Conservation (phyloP, 225 moss, liverwort and hornwort genomes). For the Sphagnum contortum region DNA sequence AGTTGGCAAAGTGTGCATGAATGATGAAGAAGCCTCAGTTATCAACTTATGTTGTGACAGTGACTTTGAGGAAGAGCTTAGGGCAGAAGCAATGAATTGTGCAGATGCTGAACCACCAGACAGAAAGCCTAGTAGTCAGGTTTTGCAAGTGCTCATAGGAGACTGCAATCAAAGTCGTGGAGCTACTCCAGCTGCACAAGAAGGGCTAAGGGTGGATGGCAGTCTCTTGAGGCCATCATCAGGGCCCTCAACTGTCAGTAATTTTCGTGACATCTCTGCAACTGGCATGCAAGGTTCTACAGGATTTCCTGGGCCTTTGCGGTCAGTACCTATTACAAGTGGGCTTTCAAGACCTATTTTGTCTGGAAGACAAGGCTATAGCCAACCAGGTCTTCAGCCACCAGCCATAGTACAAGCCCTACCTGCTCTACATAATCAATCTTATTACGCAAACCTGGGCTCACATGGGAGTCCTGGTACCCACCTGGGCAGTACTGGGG, state of each 20-base stretch:
- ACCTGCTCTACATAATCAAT: slow-evolving; percentile 29
- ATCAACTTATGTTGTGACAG: slow-evolving; percentile 47
- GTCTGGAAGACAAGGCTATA: slow-evolving; percentile 14
- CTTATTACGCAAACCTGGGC: slow-evolving; percentile 18
- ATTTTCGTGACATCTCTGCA: slow-evolving; percentile 14
- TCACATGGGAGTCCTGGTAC: slow-evolving; percentile 10
- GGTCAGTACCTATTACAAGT: slow-evolving; percentile 18
- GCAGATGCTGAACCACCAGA: slow-evolving; percentile 19
- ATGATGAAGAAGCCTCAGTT: slow-evolving; percentile 3
- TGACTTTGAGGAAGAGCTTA: slow-evolving; percentile 21
- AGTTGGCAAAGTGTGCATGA: slow-evolving; percentile 8
- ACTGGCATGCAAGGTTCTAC: slow-evolving; percentile 8
- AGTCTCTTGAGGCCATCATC: neutral
- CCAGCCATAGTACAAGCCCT: slow-evolving; percentile 24
- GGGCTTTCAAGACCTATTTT: slow-evolving; percentile 13
- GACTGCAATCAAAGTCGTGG: slow-evolving; percentile 6
- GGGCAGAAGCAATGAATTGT: slow-evolving; percentile 1
- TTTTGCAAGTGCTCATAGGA: slow-evolving; percentile 9
- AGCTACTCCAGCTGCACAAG: slow-evolving; percentile 5
- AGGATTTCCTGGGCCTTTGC: slow-evolving; percentile 11
- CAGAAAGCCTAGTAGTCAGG: slow-evolving; percentile 35
- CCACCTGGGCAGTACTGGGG: slow-evolving; percentile 17
- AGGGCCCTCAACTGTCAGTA: neutral
- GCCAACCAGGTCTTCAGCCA: slow-evolving; percentile 21
- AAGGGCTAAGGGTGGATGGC: slow-evolving; percentile 4